Evolutionary conservation across 345 rosid species (phyloP).

Genomic region (Linum usitatissimum): DNA sequence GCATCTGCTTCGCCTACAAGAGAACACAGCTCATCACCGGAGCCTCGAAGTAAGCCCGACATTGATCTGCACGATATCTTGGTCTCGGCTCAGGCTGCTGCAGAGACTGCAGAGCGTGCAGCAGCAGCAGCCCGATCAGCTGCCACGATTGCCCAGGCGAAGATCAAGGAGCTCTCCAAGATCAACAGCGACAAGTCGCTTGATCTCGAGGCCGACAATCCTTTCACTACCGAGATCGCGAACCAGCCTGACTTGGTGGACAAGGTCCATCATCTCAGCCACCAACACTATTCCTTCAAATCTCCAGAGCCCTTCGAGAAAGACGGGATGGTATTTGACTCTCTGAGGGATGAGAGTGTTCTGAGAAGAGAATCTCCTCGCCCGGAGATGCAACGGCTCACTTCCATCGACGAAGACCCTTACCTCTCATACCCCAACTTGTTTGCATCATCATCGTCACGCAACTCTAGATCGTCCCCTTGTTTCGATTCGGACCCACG

Average conservation of each 20-base stretch:
- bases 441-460: conserved; percentile 27
- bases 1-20: conserved; percentile 20
- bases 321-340: conserved; percentile 20
- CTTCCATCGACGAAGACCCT: conserved; percentile 70
- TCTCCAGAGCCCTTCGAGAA: conserved; percentile 21
- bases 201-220: conserved; percentile 42
- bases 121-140: conserved; percentile 87
- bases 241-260: conserved; percentile 22
- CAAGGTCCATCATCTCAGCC: conserved; percentile 23
- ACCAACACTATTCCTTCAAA: conserved; percentile 27
- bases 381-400: conserved; percentile 55
- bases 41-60: conserved; percentile 26
- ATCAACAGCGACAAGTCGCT: conserved; percentile 32
- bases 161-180: conserved; percentile 58
- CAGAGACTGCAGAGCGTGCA: conserved; percentile 79
- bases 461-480: conserved; percentile 20
- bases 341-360: conserved; percentile 16
- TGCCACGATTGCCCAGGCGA: conserved; percentile 82
- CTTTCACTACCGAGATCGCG: conserved; percentile 35
- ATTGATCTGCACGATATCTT: conserved; percentile 73
- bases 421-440: conserved; percentile 77
- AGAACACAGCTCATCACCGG: conserved; percentile 16
- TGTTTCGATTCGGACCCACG: conserved; percentile 24
- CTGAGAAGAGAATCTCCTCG: conserved; percentile 9
- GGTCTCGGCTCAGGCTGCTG: conserved; percentile 85